Percentiles rank a stretch among this genome's conserved stretches.
Conservation (phyloP, 176 grass and related monocot species). For the Paspalum notatum region DNA sequence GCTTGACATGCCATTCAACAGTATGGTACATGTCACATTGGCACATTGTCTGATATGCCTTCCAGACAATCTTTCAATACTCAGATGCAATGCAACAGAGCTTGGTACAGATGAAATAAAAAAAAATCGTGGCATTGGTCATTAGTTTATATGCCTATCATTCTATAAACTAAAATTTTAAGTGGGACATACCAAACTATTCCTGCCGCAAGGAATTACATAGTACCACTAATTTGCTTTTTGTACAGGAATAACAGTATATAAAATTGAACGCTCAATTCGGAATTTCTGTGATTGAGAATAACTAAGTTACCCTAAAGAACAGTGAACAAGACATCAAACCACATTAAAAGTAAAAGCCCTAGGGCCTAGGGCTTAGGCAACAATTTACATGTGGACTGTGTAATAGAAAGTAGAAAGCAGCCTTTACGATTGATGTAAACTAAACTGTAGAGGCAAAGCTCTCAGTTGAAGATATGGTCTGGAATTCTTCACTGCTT, state of each 20-base stretch:
- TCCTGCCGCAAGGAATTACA: constrained; percentile 6
- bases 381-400: background rate
- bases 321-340: background rate
- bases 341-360: constrained; percentile 3
- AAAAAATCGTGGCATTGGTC: background rate
- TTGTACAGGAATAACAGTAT: background rate
- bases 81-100: background rate
- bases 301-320: background rate
- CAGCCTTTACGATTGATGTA: constrained; percentile 18
- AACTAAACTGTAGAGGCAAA: constrained; percentile 19
- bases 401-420: constrained; percentile 3
- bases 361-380: background rate
- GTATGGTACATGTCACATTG: constrained; percentile 4
- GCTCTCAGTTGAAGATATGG: background rate
- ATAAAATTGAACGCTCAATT: constrained; percentile 17
- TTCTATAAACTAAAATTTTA: background rate
- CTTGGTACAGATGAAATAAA: background rate
- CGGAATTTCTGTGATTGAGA: constrained; percentile 18
- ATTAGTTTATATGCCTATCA: background rate
- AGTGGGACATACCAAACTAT: background rate
- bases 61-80: background rate
- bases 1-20: constrained; percentile 21
- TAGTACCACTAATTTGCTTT: constrained; percentile 15
- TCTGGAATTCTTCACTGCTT: background rate
- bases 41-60: background rate